Percentiles rank a stretch among this genome's conserved stretches.
phyloP scores from a whole-genome alignment of 2,329 filamentous ascomycete species.

The Colletotrichum sansevieriae region DNA sequence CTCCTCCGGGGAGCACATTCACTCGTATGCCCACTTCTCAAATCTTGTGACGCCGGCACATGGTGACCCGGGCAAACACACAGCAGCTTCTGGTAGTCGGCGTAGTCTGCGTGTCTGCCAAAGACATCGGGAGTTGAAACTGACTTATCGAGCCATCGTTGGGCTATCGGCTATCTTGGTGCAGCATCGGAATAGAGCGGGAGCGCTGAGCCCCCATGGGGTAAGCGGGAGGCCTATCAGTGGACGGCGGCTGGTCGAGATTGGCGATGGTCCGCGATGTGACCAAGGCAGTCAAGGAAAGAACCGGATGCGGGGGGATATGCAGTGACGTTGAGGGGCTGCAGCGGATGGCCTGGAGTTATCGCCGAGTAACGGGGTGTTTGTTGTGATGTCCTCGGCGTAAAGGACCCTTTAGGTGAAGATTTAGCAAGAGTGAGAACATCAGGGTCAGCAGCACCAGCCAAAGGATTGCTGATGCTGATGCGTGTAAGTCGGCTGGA shows the following conservation, averaged over 20 bases:
- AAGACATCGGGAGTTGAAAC: slow-evolving; percentile 21
- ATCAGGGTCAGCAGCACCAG: not conserved
- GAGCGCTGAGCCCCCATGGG: slow-evolving; percentile 37
- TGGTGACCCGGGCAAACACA: not conserved
- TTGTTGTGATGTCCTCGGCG: slow-evolving; percentile 10
- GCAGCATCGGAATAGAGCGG: slow-evolving; percentile 38
- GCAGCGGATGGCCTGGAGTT: not conserved
- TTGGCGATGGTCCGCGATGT: slow-evolving; percentile 10
- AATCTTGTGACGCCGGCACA: not conserved
- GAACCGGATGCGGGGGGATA: slow-evolving; percentile 28
- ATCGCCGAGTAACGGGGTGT: not conserved
- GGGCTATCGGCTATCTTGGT: slow-evolving; percentile 32
- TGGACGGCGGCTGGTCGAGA: slow-evolving; percentile 9
- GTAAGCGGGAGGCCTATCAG: slow-evolving; percentile 36
- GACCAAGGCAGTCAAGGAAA: slow-evolving; percentile 15
- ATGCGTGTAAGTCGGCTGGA: no score
- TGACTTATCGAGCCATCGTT: slow-evolving; percentile 29
- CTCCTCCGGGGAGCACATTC: not conserved
- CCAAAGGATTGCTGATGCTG: no score
- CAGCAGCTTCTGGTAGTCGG: no score
- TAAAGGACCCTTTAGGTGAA: not conserved
- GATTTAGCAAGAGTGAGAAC: not conserved
- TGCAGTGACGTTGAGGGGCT: slow-evolving; percentile 26
- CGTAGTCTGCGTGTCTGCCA: not conserved
- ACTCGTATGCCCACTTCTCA: not conserved